Evolutionary conservation across 1,139 yeast species (phyloP), one percentile per base, ranked within the genome.

Genomic region (Yamadazyma triangularis): DNA sequence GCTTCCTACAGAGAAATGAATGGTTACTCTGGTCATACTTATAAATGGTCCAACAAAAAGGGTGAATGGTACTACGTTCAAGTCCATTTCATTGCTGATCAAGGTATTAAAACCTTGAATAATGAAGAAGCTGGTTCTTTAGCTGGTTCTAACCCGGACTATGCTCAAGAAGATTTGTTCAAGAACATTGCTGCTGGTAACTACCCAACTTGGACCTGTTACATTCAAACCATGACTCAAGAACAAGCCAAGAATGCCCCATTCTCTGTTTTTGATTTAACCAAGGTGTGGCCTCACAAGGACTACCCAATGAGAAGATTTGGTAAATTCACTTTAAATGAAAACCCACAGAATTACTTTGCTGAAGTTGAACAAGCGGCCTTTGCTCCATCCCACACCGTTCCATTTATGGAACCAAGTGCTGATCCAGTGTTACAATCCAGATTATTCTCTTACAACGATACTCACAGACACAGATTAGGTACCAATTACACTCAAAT

Each of bases 341-440:
- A 75, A 58, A 82, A 82, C 64, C 85, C 88, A 42, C 64, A 75
- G 57, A 82, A 82, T 61, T 82, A 80, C 64, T 81, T 80, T 61
- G 87, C 87, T 45, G 89, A 82, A 56, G 79, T 80, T 48, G 91
- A 82, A 61, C 89, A 81, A 60, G 81, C 82, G 42, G 89, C 89
- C 9, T 82, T 84, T 62, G 70, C 88, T 28, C 95, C 95, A 39
- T 73, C 88, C 25, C 87, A 85, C 60, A 76, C 88, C 23, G 86
- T 85, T 35, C 94, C 94, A 35, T 85, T 82, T 47, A 77, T 81
- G 72, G 87, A 82, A 59, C 75, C 95, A 31, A 78, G 88, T 29
- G 88, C 88, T 45, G 95, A 85, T 56, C 93, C 94, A 30, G 94
- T 85, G 29, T 69, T 85, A 57, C 95, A 85, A 64, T 77, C 88